These are phyloP conservation scores for Boletus sensibilis DNA, from an alignment of 768 basidiomycete genomes.

Conservation along the genomic window DNA sequence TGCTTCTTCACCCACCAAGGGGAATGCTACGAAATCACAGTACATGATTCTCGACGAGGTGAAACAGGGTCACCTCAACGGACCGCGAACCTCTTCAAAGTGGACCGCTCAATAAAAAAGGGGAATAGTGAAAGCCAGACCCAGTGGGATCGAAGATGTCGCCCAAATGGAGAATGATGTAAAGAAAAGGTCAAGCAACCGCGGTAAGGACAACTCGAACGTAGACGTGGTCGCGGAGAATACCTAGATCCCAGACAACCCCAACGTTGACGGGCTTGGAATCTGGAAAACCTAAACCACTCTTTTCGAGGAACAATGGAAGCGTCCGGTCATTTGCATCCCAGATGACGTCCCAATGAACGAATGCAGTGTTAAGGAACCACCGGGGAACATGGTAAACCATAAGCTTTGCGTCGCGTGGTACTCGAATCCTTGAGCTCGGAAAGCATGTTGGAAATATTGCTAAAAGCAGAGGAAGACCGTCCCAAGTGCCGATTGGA, in stretches of 20 bases:
- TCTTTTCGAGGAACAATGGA: background rate
- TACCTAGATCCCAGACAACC: background rate
- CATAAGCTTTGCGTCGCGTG: background rate
- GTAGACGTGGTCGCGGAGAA: background rate
- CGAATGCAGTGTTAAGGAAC: background rate
- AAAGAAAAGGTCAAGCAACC: too few species aligned
- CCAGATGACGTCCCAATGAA: background rate
- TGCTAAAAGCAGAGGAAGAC: background rate
- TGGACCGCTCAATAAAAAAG: too few species aligned
- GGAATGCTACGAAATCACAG: background rate
- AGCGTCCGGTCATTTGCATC: background rate
- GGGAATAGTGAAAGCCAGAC: background rate
- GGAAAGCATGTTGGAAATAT: background rate
- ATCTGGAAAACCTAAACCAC: background rate
- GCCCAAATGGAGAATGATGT: slow-evolving; percentile 6
- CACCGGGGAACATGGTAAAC: background rate
- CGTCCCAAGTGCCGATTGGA: background rate
- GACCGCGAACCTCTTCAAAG: too few species aligned
- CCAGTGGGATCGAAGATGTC: background rate
- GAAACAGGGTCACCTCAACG: background rate
- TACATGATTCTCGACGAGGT: too few species aligned
- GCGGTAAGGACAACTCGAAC: background rate
- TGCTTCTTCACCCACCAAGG: background rate
- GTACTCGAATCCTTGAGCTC: background rate
- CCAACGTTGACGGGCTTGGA: background rate